Base-by-base conservation (phyloP, 73 alveolate genomes). In the Paramecium primaurelia region DNA sequence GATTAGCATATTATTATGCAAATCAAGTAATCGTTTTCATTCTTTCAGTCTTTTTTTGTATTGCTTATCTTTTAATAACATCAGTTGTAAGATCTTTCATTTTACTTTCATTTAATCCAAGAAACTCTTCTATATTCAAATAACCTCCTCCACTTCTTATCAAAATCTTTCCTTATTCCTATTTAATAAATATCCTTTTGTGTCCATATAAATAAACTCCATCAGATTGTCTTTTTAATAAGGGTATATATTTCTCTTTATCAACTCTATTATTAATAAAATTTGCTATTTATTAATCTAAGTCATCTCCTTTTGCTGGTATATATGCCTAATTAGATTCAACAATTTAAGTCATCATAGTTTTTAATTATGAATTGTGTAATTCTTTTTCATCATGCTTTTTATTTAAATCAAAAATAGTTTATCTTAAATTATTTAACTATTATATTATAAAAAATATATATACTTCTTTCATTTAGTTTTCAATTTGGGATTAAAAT, bases 71-170 rank as follows among this genome's bases (percentile, higher is more conserved):
- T 28, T 64, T 64, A 25, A 64, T 64, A 64, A 64, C 49, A 64
- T 64, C 84, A 28, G 84, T 64, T 0, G 84, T 64, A 0, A 64
- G 25, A 64, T 64, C 84, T 64, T 64, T 64, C 18, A 64, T 64
- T 32, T 64, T 64, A 26, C 84, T 64, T 40, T 73, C 87, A 34
- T 73, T 73, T 12, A 37, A 36, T 11, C 59, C 59, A 8, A 73
- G 59, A 71, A 95, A 95, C 54, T 95, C 97, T 16, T 90, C 96
- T 6, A 95, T 93, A 20, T 94, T 93, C 34, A 94, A 69, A 54
- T 86, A 95, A 2, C 97, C 97, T 10, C 97, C 97, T n/a, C 97
- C 97, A 12, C 93, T 95, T 83, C 96, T 86, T 49, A 95, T 87
- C 58, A 93, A 93, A 38, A 95, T 86, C 34, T 88, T 71, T 0